Evolutionary conservation across 768 basidiomycete species (phyloP).

Genomic region (Lactifluus rugatus): DNA sequence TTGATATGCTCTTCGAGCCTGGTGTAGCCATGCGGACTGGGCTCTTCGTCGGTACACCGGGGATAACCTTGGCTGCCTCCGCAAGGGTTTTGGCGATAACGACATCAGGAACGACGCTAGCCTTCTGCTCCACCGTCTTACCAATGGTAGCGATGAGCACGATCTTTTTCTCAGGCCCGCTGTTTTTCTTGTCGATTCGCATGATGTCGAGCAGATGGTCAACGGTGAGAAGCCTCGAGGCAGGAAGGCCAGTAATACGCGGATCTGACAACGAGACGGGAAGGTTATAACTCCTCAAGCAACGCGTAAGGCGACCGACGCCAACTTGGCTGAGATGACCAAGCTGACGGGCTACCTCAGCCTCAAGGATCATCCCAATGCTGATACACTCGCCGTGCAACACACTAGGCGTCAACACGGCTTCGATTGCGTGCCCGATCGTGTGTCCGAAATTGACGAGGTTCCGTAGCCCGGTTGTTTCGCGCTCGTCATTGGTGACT

Average conservation of each 20-base stretch:
- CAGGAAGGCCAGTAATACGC: slow-evolving; percentile 60
- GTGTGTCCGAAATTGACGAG: slow-evolving; percentile 99
- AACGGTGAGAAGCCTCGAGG: slow-evolving; percentile 63
- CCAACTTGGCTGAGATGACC: slow-evolving; percentile 87
- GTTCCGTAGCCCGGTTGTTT: slow-evolving; percentile 85
- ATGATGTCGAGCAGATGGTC: slow-evolving; percentile 79
- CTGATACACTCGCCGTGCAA: slow-evolving; percentile 96
- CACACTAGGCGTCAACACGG: slow-evolving; percentile 84
- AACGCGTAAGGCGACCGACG: slow-evolving; percentile 80
- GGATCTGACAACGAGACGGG: slow-evolving; percentile 77
- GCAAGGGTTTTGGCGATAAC: slow-evolving; percentile 76
- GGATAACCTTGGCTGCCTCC: slow-evolving; percentile 67
- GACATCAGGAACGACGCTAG: slow-evolving; percentile 73
- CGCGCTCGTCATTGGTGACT: slow-evolving; percentile 92
- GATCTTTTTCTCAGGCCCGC: slow-evolving; percentile 84
- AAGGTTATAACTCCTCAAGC: slow-evolving; percentile 84
- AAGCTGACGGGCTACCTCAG: slow-evolving; percentile 81
- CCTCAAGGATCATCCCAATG: slow-evolving; percentile 95
- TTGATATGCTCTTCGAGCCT: slow-evolving; percentile 94
- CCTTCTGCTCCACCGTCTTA: slow-evolving; percentile 84
- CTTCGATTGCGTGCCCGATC: slow-evolving; percentile 98
- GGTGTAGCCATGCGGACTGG: slow-evolving; percentile 78
- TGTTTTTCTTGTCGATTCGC: slow-evolving; percentile 95
- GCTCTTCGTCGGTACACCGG: slow-evolving; percentile 47
- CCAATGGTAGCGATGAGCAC: slow-evolving; percentile 89